Evolutionary conservation across 2,329 filamentous ascomycete species (phyloP).

Genomic region (Taxawa tesnikishii): DNA sequence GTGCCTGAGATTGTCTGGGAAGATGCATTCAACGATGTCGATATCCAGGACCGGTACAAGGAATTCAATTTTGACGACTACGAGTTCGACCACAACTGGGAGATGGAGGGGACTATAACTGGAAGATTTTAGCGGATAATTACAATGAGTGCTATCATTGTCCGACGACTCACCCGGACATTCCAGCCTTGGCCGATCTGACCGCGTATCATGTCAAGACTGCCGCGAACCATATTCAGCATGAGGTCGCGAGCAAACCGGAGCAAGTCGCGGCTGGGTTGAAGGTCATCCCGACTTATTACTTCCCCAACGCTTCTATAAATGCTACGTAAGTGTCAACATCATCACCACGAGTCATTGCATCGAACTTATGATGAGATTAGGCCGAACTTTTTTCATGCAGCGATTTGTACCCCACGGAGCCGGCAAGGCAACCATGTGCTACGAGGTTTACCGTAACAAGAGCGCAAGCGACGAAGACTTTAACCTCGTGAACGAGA

Average conservation of each 20-base stretch:
- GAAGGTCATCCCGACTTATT: constrained; percentile 35
- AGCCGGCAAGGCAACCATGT: constrained; percentile 41
- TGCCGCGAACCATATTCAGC: constrained; percentile 37
- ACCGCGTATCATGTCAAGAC: constrained; percentile 42
- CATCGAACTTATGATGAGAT: constrained; percentile 5
- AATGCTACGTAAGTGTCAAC: constrained; percentile 34
- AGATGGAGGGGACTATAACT: constrained; percentile 42
- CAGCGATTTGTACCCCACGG: constrained; percentile 48
- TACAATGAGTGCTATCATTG: constrained; percentile 54
- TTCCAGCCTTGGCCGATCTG: constrained; percentile 44
- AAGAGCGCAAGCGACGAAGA: constrained; percentile 46
- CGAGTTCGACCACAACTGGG: constrained; percentile 43
- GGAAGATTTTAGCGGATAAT: constrained; percentile 48
- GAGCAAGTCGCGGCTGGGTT: constrained; percentile 38
- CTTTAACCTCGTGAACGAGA: constrained; percentile 43
- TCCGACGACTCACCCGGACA: constrained; percentile 46
- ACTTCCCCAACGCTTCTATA: constrained; percentile 39
- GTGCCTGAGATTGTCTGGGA: constrained; percentile 36
- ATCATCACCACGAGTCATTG: neutral
- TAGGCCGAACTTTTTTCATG: constrained; percentile 52
- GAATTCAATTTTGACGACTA: constrained; percentile 41
- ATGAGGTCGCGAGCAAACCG: constrained; percentile 30
- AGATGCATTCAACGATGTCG: constrained; percentile 37
- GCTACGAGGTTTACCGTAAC: constrained; percentile 52
- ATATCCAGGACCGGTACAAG: constrained; percentile 30